Evolutionary conservation across 2,329 filamentous ascomycete species (phyloP), one percentile per base, ranked within the genome.

Genomic region (Fusarium burgessii): DNA sequence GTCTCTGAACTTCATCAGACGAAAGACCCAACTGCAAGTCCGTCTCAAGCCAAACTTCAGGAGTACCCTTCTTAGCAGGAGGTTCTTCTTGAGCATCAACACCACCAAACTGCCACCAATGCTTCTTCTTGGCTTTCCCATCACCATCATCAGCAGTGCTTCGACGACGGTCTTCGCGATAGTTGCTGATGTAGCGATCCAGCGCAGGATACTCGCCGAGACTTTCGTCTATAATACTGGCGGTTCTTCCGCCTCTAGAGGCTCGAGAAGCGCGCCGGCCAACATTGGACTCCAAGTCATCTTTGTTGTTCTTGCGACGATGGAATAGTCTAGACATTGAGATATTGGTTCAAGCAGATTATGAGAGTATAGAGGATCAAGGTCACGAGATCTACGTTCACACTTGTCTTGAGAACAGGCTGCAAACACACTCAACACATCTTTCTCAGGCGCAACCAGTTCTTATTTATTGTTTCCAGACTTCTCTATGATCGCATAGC

Each of bases 111-210:
- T 67, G 68, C 68, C 68, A 70, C 68, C 68, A 70, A 27, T 57
- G 62, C 43, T 64, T 70, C 62, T 70, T 70, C 38, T 68, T 61
- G 15, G 25, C 23, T 6, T 70, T 70, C 13, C 35, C 56, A 15
- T 47, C 58, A 10, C 40, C 46, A 1, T 50, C 65, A 14, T 70
- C 67, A 13, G 27, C 40, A n/a, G 40, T 7, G 27, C 58, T 68
- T 17, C 63, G 57, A 15, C 67, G 68, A 17, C 67, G 67, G 8
- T 70, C 68, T 15, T 70, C 68, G 32, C 68, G 68, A 42, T 71
- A 70, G 43, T 42, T 71, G 35, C 67, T 70, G 27, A 70, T 70
- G 43, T 70, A 70, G 17, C 49, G 58, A 10, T 70, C 67, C 12
- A 70, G 57, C 5, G 68, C 68, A 23, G 68, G 62, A 46, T 56